Evolutionary conservation across 768 basidiomycete genomes (phyloP), one percentile per base, ranked within the genome.

Genomic region (Amanita brunnescens): DNA sequence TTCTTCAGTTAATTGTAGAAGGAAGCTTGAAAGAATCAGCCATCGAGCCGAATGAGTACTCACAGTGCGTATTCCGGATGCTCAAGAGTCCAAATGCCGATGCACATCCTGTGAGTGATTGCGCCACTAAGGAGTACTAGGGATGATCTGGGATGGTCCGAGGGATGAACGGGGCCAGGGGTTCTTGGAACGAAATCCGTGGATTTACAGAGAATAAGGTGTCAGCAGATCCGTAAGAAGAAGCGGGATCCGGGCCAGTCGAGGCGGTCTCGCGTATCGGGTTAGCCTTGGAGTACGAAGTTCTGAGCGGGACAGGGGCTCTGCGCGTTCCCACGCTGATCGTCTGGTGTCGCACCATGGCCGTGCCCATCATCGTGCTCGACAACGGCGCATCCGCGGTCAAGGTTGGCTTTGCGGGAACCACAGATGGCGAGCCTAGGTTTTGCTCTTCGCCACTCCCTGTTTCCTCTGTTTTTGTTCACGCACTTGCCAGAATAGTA

Each of bases 361-460:
- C 54, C 44, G 30, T 46, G 45, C 49, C 62, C 10, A 71, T 83
- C 23, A 68, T 93, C 49, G 72, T 94, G 12, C 73, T 95, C 40
- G 93, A 97, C 65, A 97, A 95, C 62, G 93, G 93, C 35, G 93
- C 81, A 8, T 81, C 77, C 32, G 79, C 79, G 3, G 83, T 95
- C 65, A 97, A 96, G 62, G 78, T 78, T 24, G 87, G 90, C 1
- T 53, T 81, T 21, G 72, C 70, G 38, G 65, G 62, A 59, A 30
- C 57, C 58, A 12, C 55, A 62, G 52, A 61, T 59, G 23, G 60
- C 48, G 32, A 64, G 60, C 46, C 40, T n/a, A 48, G 50, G 54
- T 55, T 23, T 18, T 47, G 32, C n/a, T 35, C 23, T 18, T 30
- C 14, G 13, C 20, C 9, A 29, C 34, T 18, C 20, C 48, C 51